Evolutionary conservation across 345 rosid genomes (phyloP).

Genomic region (Linum usitatissimum): DNA sequence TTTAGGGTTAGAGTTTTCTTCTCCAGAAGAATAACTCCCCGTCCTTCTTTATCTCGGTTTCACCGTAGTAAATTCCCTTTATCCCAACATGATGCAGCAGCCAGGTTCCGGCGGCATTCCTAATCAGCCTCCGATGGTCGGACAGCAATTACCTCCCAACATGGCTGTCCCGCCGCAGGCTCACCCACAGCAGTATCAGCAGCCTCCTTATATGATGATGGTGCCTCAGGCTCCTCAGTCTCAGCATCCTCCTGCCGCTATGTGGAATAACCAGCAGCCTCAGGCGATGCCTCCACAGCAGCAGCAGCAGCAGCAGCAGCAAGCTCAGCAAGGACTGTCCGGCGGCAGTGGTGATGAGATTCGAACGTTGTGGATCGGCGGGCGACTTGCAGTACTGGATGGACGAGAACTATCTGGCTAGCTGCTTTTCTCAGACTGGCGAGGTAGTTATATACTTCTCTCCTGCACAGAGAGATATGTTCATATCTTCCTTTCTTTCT

Average conservation of each 20-base stretch:
- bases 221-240: conserved; percentile 25
- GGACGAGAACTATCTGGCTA: conserved; percentile 59
- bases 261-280: conserved; percentile 46
- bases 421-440: conserved; percentile 55
- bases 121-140: conserved; percentile 11
- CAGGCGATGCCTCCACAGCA: conserved; percentile 15
- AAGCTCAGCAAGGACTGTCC: conserved; percentile 15
- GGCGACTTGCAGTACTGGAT: conserved; percentile 94
- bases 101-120: conserved; percentile 40
- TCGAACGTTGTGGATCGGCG: conserved; percentile 95
- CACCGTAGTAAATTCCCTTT: not conserved
- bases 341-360: conserved; percentile 46
- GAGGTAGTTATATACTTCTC: conserved; percentile 27
- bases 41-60: not conserved
- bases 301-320: conserved; percentile 20
- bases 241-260: conserved; percentile 30
- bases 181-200: conserved; percentile 35
- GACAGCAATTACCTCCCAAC: conserved; percentile 29
- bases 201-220: conserved; percentile 42
- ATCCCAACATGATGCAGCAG: conserved; percentile 47
- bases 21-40: not conserved
- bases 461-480: not conserved
- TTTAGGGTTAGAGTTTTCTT: conserved; percentile 9
- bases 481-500: not conserved
- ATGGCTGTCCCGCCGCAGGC: conserved; percentile 27